Percentiles rank a stretch among this genome's conserved stretches.
Evolutionary conservation across 2,329 filamentous ascomycete species (phyloP).

Genomic region (Paracoccidioides lutzii): DNA sequence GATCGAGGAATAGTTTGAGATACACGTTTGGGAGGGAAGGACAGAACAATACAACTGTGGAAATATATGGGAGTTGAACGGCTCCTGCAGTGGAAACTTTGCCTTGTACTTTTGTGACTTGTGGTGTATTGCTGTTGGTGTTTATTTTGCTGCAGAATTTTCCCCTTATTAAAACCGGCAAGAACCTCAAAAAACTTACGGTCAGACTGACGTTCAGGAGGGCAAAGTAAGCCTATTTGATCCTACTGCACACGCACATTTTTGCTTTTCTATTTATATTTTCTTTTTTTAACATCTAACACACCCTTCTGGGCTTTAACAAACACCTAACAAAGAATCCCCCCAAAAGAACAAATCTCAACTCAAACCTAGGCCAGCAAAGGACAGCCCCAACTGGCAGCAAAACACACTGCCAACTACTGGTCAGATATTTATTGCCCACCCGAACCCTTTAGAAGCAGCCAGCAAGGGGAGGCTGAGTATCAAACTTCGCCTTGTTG

Average conservation of each 20-base stretch:
- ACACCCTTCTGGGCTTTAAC: neutral
- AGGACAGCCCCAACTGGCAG: neutral
- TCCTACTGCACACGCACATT: conserved; percentile 1
- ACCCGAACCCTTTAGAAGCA: neutral
- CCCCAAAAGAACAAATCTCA: neutral
- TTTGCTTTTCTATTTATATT: neutral
- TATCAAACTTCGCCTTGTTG: conserved; percentile 1
- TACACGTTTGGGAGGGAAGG: neutral
- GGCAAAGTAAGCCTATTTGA: conserved; percentile 3
- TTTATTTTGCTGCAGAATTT: neutral
- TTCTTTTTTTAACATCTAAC: conserved; percentile 1
- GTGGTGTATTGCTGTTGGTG: conserved; percentile 2
- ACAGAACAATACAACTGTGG: conserved; percentile 1
- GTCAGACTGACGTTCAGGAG: neutral
- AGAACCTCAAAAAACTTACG: neutral
- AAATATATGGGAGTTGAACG: neutral
- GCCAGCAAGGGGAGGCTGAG: neutral
- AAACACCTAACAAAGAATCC: neutral
- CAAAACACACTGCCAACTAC: neutral
- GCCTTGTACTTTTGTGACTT: conserved; percentile 4
- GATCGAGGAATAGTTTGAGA: conserved; percentile 1
- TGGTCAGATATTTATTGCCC: neutral
- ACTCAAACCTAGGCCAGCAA: neutral
- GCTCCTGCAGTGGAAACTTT: conserved; percentile 2
- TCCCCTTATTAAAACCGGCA: conserved; percentile 1